Conservation (phyloP, 192 early-diverging fungal species). For the Coemansia sp. region DNA sequence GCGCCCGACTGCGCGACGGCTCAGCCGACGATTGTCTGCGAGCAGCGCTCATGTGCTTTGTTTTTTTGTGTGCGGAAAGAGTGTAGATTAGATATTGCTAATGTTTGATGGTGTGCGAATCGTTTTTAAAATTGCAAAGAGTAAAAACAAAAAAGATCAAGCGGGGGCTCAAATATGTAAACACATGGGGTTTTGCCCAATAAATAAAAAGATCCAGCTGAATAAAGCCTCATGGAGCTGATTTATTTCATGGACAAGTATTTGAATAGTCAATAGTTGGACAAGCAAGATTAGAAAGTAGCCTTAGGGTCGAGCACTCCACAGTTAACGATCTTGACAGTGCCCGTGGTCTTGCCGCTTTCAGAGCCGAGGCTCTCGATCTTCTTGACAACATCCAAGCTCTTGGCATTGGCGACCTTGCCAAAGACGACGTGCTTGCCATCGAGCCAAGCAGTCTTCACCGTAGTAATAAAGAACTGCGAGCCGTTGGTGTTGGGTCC, state of each 20-base stretch:
- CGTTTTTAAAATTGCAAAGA: neutral
- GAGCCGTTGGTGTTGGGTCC: slow-evolving; percentile 79
- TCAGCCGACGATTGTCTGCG: slow-evolving; percentile 31
- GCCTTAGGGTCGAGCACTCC: slow-evolving; percentile 58
- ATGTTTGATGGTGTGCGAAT: neutral
- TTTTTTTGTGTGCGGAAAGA: neutral
- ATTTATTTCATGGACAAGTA: slow-evolving; percentile 27
- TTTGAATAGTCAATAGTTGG: neutral
- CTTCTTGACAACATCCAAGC: slow-evolving; percentile 70
- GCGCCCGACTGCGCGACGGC: slow-evolving; percentile 18
- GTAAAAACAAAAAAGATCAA: slow-evolving; percentile 33
- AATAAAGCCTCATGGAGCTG: slow-evolving; percentile 16
- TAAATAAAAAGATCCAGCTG: neutral
- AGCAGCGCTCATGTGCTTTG: slow-evolving; percentile 20
- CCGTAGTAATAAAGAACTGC: slow-evolving; percentile 83
- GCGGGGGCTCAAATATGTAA: neutral
- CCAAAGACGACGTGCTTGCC: slow-evolving; percentile 83
- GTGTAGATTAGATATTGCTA: neutral
- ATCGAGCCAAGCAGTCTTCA: slow-evolving; percentile 71
- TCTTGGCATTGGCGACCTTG: slow-evolving; percentile 67
- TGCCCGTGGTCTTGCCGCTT: slow-evolving; percentile 61
- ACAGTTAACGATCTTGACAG: slow-evolving; percentile 63
- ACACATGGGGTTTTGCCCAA: neutral
- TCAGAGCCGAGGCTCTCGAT: slow-evolving; percentile 66
- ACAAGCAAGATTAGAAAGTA: neutral